Evolutionary conservation across 1,284 basidiomycete genomes (phyloP).

Genomic region (Cutaneotrichosporon dermatis): DNA sequence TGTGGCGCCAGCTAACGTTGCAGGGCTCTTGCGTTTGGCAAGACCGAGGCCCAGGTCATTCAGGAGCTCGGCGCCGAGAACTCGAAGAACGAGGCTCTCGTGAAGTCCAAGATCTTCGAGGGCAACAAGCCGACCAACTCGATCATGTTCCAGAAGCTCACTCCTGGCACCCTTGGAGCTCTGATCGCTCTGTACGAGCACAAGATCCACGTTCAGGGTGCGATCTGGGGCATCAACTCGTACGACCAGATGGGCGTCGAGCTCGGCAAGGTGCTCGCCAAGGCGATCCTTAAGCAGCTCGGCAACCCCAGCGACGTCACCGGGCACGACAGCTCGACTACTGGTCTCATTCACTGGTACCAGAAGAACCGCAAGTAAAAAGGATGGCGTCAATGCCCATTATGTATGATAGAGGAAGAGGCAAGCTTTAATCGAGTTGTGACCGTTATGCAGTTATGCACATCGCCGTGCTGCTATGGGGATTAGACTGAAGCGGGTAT

Average conservation of each 20-base stretch:
- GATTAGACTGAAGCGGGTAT: no score
- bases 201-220: slow-evolving; percentile 98
- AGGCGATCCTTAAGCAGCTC: slow-evolving; percentile 87
- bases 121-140: slow-evolving; percentile 97
- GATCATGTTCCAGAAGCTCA: slow-evolving; percentile 89
- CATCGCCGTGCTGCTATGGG: no score
- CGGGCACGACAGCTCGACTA: slow-evolving; percentile 92
- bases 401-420: slow-evolving; percentile 4
- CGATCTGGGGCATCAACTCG: slow-evolving; percentile 97
- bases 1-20: slow-evolving; percentile 4
- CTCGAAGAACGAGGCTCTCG: slow-evolving; percentile 70
- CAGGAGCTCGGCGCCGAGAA: slow-evolving; percentile 70
- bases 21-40: slow-evolving; percentile 88
- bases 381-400: neutral
- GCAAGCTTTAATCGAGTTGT: slow-evolving; percentile 1
- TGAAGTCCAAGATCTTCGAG: slow-evolving; percentile 97
- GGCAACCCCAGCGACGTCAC: slow-evolving; percentile 73
- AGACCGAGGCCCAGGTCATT: slow-evolving; percentile 83
- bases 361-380: slow-evolving; percentile 64
- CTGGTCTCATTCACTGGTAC: slow-evolving; percentile 90
- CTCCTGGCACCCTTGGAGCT: slow-evolving; percentile 78
- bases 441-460: no score
- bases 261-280: slow-evolving; percentile 89
- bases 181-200: slow-evolving; percentile 62
- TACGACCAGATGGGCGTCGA: slow-evolving; percentile 79